Conservation (phyloP, 176 grass and related monocot species). For the Oryza glumipatula region DNA sequence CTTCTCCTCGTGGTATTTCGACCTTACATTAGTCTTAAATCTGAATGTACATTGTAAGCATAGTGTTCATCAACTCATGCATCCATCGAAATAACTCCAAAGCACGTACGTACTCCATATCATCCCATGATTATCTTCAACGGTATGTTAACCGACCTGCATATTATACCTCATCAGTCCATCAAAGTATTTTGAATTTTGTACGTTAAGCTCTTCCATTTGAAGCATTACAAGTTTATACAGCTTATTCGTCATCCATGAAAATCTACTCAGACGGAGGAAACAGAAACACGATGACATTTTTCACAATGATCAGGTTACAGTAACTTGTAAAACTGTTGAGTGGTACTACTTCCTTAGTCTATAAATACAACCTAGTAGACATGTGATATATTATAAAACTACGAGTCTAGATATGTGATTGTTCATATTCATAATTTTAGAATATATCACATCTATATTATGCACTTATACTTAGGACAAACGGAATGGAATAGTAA, state of each 20-base stretch:
- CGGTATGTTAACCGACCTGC: neutral
- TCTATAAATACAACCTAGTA: too few species aligned
- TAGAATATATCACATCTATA: too few species aligned
- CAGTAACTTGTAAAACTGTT: too few species aligned
- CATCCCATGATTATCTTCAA: neutral
- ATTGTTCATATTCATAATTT: too few species aligned
- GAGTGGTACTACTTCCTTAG: too few species aligned
- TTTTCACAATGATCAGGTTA: too few species aligned
- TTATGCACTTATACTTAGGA: too few species aligned
- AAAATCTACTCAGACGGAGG: neutral
- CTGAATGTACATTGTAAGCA: neutral
- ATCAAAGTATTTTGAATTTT: neutral
- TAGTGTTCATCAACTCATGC: neutral
- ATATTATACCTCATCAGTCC: neutral
- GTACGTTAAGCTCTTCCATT: neutral
- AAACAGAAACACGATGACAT: neutral
- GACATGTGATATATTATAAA: too few species aligned
- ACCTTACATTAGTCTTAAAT: neutral
- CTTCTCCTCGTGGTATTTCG: neutral
- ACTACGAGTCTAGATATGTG: too few species aligned
- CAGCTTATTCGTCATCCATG: neutral
- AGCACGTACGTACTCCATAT: neutral
- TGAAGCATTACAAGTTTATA: neutral
- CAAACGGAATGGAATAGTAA: too few species aligned
- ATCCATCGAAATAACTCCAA: neutral